Evolutionary conservation across 768 basidiomycete genomes (phyloP).

Genomic region (Rossbeevera mucosa): DNA sequence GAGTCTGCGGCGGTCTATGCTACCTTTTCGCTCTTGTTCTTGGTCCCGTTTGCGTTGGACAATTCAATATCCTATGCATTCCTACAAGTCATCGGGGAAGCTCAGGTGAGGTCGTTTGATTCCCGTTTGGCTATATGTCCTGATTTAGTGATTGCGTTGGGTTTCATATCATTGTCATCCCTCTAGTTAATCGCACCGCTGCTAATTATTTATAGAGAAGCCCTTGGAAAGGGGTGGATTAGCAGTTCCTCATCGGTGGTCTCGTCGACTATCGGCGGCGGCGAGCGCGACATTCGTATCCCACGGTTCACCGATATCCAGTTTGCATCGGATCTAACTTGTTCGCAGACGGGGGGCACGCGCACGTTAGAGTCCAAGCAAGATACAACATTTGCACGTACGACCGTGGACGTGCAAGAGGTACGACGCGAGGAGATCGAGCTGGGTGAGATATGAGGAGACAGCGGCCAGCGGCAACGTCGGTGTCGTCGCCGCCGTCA

Average conservation of each 20-base stretch:
- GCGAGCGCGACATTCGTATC: conserved; percentile 9
- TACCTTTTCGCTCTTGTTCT: conserved; percentile 23
- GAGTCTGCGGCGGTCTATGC: conserved; percentile 30
- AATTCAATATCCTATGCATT: conserved; percentile 30
- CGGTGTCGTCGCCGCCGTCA: not conserved
- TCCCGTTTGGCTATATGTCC: no score
- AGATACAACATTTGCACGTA: not conserved
- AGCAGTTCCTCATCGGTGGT: conserved; percentile 11
- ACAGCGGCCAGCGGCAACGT: not conserved
- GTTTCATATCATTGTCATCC: not conserved
- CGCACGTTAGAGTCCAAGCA: conserved; percentile 12
- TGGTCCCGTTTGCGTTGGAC: conserved; percentile 24
- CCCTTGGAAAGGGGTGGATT: conserved; percentile 35
- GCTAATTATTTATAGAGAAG: conserved; percentile 38
- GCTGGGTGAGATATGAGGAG: not conserved
- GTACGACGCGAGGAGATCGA: conserved; percentile 50
- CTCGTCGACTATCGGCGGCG: not conserved
- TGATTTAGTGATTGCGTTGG: not conserved
- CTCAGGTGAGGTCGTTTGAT: conserved; percentile 25
- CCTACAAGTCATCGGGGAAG: conserved; percentile 33
- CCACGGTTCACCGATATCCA: conserved; percentile 21
- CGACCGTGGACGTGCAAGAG: conserved; percentile 49
- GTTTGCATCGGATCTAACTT: conserved; percentile 15
- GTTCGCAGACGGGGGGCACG: not conserved
- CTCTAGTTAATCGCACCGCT: conserved; percentile 35